Conservation (phyloP, 345 rosid genomes). For the Pistacia vera region DNA sequence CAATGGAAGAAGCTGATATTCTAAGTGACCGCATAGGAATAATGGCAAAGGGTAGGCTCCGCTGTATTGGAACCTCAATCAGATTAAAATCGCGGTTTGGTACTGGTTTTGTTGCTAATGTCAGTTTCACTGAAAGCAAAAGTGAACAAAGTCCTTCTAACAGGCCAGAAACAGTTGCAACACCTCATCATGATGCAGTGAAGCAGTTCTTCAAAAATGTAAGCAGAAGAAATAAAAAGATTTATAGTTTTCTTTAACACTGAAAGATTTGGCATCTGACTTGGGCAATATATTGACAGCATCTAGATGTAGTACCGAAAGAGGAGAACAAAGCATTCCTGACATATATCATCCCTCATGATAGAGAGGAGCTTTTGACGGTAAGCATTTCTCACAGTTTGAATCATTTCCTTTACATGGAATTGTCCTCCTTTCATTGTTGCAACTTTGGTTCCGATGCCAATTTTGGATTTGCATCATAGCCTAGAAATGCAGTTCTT, state of each 20-base stretch:
- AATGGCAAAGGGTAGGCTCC: constrained; percentile 95
- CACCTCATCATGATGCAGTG: constrained; percentile 48
- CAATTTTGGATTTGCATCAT: background rate
- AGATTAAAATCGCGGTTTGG: constrained; percentile 90
- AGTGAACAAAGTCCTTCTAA: constrained; percentile 39
- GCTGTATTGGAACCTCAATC: constrained; percentile 87
- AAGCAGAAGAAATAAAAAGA: constrained; percentile 26
- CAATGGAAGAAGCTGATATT: constrained; percentile 96
- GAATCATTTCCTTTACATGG: background rate
- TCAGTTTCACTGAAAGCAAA: constrained; percentile 63
- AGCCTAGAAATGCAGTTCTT: background rate
- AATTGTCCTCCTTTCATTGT: background rate
- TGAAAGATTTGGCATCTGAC: constrained; percentile 11
- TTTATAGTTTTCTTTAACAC: constrained; percentile 7
- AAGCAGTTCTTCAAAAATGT: constrained; percentile 78
- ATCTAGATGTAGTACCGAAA: constrained; percentile 57
- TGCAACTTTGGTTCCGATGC: background rate
- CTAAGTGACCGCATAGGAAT: constrained; percentile 90
- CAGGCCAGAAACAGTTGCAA: constrained; percentile 32
- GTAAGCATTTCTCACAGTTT: constrained; percentile 37
- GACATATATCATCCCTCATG: constrained; percentile 86
- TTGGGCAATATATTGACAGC: constrained; percentile 42
- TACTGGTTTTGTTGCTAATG: constrained; percentile 78
- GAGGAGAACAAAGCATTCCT: constrained; percentile 75
- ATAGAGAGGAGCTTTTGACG: constrained; percentile 62